These are phyloP conservation scores for Obelidium mucronatum DNA, from an alignment of 192 early-diverging fungal species.

Conservation along the genomic window DNA sequence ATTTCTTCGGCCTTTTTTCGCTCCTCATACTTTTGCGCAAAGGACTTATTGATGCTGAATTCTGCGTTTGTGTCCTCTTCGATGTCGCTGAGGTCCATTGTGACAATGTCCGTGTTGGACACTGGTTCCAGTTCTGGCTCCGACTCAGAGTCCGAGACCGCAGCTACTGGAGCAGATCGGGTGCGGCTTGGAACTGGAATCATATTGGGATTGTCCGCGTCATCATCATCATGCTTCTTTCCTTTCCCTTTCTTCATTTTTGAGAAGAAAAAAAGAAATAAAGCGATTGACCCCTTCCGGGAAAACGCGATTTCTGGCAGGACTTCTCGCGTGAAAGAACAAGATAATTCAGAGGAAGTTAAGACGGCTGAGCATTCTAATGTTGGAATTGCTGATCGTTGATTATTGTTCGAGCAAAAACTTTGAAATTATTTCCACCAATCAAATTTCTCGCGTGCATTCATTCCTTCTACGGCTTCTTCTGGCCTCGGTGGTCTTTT, in stretches of 20 bases:
- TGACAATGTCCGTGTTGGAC: not conserved
- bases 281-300: too few relatives aligned
- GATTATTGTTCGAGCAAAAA: too few relatives aligned
- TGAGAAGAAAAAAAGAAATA: conserved; percentile 12
- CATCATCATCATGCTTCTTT: conserved; percentile 14
- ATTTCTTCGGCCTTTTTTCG: conserved; percentile 73
- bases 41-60: conserved; percentile 53
- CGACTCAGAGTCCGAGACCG: not conserved
- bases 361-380: too few relatives aligned
- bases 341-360: too few relatives aligned
- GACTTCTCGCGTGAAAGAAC: too few relatives aligned
- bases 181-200: conserved; percentile 21
- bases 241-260: conserved; percentile 25
- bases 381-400: too few relatives aligned
- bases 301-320: too few relatives aligned
- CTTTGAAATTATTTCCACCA: too few relatives aligned
- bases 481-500: too few relatives aligned
- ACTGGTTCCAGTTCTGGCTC: conserved; percentile 16
- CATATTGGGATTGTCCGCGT: conserved; percentile 31
- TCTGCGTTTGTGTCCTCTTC: conserved; percentile 38
- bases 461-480: too few relatives aligned
- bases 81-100: conserved; percentile 11
- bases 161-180: not conserved
- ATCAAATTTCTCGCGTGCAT: too few relatives aligned
- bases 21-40: conserved; percentile 71